These are phyloP conservation scores for Clarireedia homoeocarpa DNA, from an alignment of 2,329 filamentous ascomycete species.

Conservation along the genomic window DNA sequence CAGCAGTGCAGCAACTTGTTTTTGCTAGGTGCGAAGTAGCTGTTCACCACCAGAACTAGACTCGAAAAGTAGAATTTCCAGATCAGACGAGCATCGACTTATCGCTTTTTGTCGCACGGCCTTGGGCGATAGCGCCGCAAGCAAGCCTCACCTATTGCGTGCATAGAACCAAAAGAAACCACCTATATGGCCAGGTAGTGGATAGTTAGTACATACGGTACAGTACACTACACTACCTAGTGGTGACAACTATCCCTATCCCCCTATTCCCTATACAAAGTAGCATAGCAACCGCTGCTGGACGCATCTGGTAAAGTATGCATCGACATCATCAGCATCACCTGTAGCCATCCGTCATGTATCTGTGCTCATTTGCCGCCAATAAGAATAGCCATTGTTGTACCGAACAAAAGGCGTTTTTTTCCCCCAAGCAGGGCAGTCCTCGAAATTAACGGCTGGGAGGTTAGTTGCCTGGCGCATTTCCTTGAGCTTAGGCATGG, in stretches of 20 bases:
- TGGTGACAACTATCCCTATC: neutral
- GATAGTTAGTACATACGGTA: too few species aligned
- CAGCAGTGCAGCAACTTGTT: neutral
- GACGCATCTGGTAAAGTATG: conserved; percentile 10
- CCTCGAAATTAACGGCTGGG: neutral
- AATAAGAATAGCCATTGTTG: conserved; percentile 15
- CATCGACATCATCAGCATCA: neutral
- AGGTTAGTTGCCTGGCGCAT: neutral
- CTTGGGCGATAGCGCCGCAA: conserved; percentile 12
- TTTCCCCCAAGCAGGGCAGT: conserved; percentile 5
- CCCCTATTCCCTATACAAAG: neutral
- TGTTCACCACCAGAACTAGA: neutral
- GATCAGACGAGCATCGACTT: conserved; percentile 20
- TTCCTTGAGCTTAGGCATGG: neutral
- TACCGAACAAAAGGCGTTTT: neutral
- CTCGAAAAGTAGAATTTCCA: conserved; percentile 4
- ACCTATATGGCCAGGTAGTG: too few species aligned
- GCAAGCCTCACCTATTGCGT: conserved; percentile 20
- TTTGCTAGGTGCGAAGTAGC: neutral
- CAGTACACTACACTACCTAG: conserved; percentile 13
- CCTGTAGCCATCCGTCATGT: conserved; percentile 18
- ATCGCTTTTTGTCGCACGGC: conserved; percentile 8
- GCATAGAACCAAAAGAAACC: conserved; percentile 10
- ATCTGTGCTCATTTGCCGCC: conserved; percentile 18
- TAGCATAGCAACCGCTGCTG: conserved; percentile 19